phyloP scores from a whole-genome alignment of 2,329 filamentous ascomycete genomes.

The Penicillium vulpinum region DNA sequence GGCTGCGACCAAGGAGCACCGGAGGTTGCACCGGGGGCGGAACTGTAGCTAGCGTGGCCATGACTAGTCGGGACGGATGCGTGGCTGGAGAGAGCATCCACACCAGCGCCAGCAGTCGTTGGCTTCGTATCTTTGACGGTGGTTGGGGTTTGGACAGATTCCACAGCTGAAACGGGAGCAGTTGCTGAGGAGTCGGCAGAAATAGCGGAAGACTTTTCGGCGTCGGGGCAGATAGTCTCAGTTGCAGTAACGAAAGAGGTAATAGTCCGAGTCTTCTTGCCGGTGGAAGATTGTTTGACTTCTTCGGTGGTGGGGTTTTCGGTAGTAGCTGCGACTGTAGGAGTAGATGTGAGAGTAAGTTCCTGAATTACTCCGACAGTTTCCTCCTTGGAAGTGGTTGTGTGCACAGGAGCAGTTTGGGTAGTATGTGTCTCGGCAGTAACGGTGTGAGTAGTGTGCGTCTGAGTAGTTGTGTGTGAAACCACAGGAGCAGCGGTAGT shows the following conservation, averaged over 20 bases:
- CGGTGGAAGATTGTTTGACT: neutral
- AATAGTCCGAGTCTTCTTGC: constrained; percentile 7
- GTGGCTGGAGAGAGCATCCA: neutral
- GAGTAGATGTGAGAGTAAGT: neutral
- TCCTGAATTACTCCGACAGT: neutral
- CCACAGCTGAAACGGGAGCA: neutral
- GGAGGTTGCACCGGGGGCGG: neutral
- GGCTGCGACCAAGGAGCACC: neutral
- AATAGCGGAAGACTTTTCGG: neutral
- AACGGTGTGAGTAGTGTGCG: neutral
- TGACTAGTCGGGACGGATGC: neutral
- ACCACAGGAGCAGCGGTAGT: neutral
- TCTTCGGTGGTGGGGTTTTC: neutral
- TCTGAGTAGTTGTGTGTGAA: neutral
- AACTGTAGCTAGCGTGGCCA: neutral
- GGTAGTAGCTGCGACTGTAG: neutral
- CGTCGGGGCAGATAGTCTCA: constrained; percentile 22
- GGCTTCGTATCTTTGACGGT: neutral
- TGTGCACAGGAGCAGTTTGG: neutral
- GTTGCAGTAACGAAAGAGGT: constrained; percentile 13
- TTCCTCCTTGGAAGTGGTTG: neutral
- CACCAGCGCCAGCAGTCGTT: neutral
- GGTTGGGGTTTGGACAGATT: neutral
- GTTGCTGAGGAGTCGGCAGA: neutral
- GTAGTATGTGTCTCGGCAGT: neutral